These are phyloP conservation scores for Hansfordia pulvinata DNA, from an alignment of 2,329 filamentous ascomycete genomes.

Conservation along the genomic window DNA sequence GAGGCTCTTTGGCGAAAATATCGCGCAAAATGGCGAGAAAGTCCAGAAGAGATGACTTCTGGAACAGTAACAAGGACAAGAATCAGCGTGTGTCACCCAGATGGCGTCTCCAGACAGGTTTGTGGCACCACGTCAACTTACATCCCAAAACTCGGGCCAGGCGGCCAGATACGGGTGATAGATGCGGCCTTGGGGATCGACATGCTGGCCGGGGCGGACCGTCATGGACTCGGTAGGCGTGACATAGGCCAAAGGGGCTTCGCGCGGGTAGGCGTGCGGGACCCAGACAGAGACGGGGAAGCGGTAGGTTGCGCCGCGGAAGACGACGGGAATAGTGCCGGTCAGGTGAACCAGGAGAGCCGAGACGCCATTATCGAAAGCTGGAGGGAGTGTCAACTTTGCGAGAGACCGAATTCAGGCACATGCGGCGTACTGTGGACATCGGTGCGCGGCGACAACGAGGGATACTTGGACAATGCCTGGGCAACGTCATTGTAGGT, in stretches of 20 bases:
- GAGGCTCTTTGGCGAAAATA: slow-evolving; percentile 88
- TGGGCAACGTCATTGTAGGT: slow-evolving; percentile 87
- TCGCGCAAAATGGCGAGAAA: slow-evolving; percentile 73
- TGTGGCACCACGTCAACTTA: slow-evolving; percentile 32
- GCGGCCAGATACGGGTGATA: slow-evolving; percentile 92
- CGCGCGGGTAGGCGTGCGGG: slow-evolving; percentile 76
- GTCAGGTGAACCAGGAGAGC: slow-evolving; percentile 75
- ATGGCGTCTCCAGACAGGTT: neutral
- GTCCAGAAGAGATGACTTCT: slow-evolving; percentile 76
- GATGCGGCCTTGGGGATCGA: slow-evolving; percentile 81
- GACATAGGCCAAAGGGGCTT: slow-evolving; percentile 78
- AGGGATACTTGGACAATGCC: slow-evolving; percentile 64
- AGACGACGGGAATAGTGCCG: slow-evolving; percentile 82
- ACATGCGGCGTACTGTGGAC: slow-evolving; percentile 94
- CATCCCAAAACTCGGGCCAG: slow-evolving; percentile 85
- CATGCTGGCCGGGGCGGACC: slow-evolving; percentile 85
- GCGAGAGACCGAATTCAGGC: neutral
- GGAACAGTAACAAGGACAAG: too few species aligned
- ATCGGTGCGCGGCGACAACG: slow-evolving; percentile 75
- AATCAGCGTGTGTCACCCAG: too few species aligned
- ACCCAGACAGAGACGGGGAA: slow-evolving; percentile 92
- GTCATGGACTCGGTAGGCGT: slow-evolving; percentile 80
- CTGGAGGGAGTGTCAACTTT: slow-evolving; percentile 29
- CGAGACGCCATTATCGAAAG: slow-evolving; percentile 77
- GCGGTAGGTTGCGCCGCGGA: slow-evolving; percentile 77